Evolutionary conservation across 208 protist genomes (phyloP).

Genomic region (Acanthamoeba sp.): DNA sequence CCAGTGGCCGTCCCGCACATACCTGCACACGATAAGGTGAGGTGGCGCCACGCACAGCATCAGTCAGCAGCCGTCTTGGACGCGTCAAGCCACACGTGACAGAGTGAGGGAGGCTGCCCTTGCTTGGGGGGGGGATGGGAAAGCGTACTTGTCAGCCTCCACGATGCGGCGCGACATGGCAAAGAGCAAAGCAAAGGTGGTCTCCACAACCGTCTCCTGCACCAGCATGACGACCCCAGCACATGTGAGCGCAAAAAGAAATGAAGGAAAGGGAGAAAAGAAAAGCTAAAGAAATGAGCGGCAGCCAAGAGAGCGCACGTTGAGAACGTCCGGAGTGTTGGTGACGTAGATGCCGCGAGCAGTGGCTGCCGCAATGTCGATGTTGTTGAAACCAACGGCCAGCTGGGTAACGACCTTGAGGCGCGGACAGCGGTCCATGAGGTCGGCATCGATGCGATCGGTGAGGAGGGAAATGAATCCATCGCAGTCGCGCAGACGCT

Average conservation of each 20-base stretch:
- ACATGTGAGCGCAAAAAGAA: not conserved
- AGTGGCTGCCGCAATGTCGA: conserved; percentile 7
- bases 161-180: conserved; percentile 23
- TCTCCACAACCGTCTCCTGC: conserved; percentile 73
- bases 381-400: conserved; percentile 77
- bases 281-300: not conserved
- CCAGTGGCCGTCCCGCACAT: not conserved
- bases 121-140: not conserved
- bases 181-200: conserved; percentile 66
- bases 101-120: not conserved
- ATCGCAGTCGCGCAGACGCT: not conserved
- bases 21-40: too few relatives aligned
- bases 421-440: conserved; percentile 21
- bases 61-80: too few relatives aligned
- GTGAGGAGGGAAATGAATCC: conserved; percentile 53
- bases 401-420: conserved; percentile 42
- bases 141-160: not conserved
- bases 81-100: too few relatives aligned
- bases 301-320: not conserved
- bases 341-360: conserved; percentile 50
- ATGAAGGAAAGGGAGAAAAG: not conserved
- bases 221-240: not conserved
- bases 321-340: conserved; percentile 78
- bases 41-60: too few relatives aligned
- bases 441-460: conserved; percentile 48